phyloP scores from a whole-genome alignment of 495 filamentous ascomycete genomes.

The Filosporella fistucella region DNA sequence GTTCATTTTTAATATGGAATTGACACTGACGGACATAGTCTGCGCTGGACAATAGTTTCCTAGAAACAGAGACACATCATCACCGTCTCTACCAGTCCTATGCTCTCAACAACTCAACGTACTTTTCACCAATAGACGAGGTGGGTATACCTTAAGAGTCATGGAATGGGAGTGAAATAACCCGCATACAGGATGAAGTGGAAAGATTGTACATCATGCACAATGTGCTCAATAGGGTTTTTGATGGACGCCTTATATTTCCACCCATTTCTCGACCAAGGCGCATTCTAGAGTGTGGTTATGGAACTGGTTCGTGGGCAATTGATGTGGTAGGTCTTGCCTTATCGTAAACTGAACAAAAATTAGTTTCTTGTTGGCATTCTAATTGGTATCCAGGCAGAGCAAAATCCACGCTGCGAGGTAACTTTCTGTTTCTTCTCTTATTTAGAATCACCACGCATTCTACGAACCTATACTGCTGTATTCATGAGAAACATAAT shows the following conservation, averaged over 20 bases:
- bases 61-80: conserved; percentile 57
- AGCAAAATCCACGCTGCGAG: conserved; percentile 68
- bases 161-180: neutral
- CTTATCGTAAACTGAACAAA: too few relatives aligned
- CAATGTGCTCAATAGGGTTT: conserved; percentile 63
- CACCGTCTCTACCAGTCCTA: conserved; percentile 68
- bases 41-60: conserved; percentile 34
- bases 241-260: conserved; percentile 75
- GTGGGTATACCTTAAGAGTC: conserved; percentile 40
- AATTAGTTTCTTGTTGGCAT: too few relatives aligned
- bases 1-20: too few relatives aligned
- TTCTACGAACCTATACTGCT: too few relatives aligned
- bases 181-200: conserved; percentile 65
- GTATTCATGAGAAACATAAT: too few relatives aligned
- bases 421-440: conserved; percentile 34
- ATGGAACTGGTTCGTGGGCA: conserved; percentile 62
- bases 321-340: too few relatives aligned
- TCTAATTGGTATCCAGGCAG: too few relatives aligned
- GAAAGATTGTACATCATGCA: conserved; percentile 71
- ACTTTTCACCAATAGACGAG: conserved; percentile 81
- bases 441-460: too few relatives aligned
- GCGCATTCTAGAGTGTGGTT: conserved; percentile 74
- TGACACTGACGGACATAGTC: neutral
- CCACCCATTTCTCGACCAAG: conserved; percentile 60
- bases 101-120: conserved; percentile 66